Percentiles rank a stretch among this genome's conserved stretches.
Evolutionary conservation across 2,329 filamentous ascomycete genomes (phyloP).

Genomic region (Aspergillus novoparasiticus): DNA sequence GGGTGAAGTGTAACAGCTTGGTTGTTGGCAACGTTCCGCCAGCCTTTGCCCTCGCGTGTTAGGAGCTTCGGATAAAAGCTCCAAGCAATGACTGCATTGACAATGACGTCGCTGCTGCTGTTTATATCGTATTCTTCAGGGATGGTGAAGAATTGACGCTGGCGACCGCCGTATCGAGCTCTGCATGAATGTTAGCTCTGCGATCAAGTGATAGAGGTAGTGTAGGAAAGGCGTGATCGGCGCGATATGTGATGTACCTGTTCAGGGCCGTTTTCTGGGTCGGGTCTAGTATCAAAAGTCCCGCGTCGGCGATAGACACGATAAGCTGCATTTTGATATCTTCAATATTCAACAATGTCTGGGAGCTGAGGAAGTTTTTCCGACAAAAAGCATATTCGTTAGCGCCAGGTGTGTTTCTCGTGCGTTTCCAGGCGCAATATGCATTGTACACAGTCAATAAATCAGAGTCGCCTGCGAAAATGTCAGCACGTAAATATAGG

Average conservation of each 20-base stretch:
- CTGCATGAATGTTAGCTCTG: slow-evolving; percentile 30
- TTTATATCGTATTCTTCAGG: slow-evolving; percentile 74
- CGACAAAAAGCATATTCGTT: slow-evolving; percentile 89
- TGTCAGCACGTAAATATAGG: slow-evolving; percentile 4
- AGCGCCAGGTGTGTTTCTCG: slow-evolving; percentile 69
- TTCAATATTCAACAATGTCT: slow-evolving; percentile 88
- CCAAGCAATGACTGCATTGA: slow-evolving; percentile 83
- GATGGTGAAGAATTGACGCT: slow-evolving; percentile 80
- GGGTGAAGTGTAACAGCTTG: slow-evolving; percentile 86
- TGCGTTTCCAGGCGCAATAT: slow-evolving; percentile 83
- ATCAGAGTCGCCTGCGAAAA: slow-evolving; percentile 73
- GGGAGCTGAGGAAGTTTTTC: slow-evolving; percentile 90
- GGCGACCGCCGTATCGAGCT: slow-evolving; percentile 64
- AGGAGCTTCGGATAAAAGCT: slow-evolving; percentile 96
- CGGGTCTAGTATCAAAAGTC: slow-evolving; percentile 73
- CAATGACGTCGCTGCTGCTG: slow-evolving; percentile 76
- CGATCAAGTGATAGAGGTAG: not conserved
- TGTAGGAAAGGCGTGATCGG: not conserved
- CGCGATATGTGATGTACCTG: slow-evolving; percentile 46
- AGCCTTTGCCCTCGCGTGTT: slow-evolving; percentile 78
- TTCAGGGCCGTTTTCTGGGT: slow-evolving; percentile 72
- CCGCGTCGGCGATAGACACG: slow-evolving; percentile 80
- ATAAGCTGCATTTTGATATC: slow-evolving; percentile 92
- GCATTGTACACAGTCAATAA: slow-evolving; percentile 92
- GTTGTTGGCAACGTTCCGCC: slow-evolving; percentile 91